Evolutionary conservation across 352 stramenopile species (phyloP).

Genomic region (Phytophthora cactorum): DNA sequence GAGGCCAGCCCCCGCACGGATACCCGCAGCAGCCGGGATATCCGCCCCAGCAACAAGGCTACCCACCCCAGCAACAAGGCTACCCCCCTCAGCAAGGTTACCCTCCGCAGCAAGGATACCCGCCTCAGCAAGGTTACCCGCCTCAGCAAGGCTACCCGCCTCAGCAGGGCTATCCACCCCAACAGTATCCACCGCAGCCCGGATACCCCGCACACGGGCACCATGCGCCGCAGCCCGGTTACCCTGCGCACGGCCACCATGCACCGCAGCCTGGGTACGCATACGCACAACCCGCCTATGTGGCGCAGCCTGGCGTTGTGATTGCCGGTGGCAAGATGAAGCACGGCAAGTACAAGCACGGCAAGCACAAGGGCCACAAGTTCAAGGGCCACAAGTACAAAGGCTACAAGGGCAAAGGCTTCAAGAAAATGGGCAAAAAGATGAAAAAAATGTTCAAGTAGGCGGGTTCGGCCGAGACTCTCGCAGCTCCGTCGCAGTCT

Average conservation of each 20-base stretch:
- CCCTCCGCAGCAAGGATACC: slow-evolving; percentile 6
- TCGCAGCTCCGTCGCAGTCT: too few species aligned
- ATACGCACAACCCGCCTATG: slow-evolving; percentile 42
- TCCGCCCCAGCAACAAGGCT: slow-evolving; percentile 24
- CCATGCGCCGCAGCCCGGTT: slow-evolving; percentile 35
- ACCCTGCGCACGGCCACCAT: slow-evolving; percentile 21
- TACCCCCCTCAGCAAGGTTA: slow-evolving; percentile 29
- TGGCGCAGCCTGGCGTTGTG: slow-evolving; percentile 44
- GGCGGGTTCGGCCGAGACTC: neutral
- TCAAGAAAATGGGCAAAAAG: slow-evolving; percentile 51
- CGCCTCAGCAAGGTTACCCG: slow-evolving; percentile 16
- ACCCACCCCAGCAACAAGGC: slow-evolving; percentile 34
- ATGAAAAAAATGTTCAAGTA: slow-evolving; percentile 63
- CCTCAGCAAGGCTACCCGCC: slow-evolving; percentile 37
- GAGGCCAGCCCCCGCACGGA: slow-evolving; percentile 24
- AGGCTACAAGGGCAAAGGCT: slow-evolving; percentile 41
- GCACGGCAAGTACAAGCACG: slow-evolving; percentile 45
- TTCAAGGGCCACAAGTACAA: slow-evolving; percentile 40
- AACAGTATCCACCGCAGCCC: slow-evolving; percentile 39
- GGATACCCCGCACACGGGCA: slow-evolving; percentile 27
- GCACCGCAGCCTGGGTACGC: slow-evolving; percentile 34
- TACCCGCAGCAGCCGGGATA: slow-evolving; percentile 49
- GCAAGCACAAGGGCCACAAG: slow-evolving; percentile 47
- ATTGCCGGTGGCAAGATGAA: slow-evolving; percentile 42
- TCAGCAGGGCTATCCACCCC: slow-evolving; percentile 44